Base-by-base conservation (phyloP, 495 filamentous ascomycete genomes). In the Clohesyomyces aquaticus region DNA sequence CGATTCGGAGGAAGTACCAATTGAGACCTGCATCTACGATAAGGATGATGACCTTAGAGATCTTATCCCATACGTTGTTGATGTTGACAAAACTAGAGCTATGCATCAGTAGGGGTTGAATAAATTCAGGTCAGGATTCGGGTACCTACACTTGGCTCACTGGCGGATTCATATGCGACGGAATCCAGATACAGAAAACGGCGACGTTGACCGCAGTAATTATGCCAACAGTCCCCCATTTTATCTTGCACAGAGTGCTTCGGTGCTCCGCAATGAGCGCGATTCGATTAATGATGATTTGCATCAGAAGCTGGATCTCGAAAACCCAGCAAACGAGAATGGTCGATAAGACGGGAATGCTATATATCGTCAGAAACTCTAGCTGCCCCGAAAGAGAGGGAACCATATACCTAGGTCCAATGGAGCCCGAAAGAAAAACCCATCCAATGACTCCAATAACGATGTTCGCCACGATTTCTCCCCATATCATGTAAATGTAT, bases 231-330 rank as follows among this genome's bases (percentile, higher is more conserved):
- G 75, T 75, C 19, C 76, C 76, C 73, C 76, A 80, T 63, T 79
- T 79, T 51, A 81, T 63, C 14, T 55, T 50, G 0, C 16, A 35
- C 8, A 73, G 68, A 1, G 66, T 71, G 9, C 56, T 28, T 6
- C 58, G 65, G 56, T 76, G 62, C 6, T 72, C 69, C 10, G 71
- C 61, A 32, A 81, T 78, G 41, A 81, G 67, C 8, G 72, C 69
- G 52, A 79, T 74, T 51, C 79, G 77, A 70, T 82, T 83, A 23
- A 78, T 75, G 55, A 82, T 75, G 58, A 83, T 82, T 59, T 95
- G 91, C 55, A 88, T 81, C 4, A 96, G 78, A 16, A 96, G 83
- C 26, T 81, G 79, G 18, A 90, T 80, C 72, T 96, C 91, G 22
- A 96, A 90, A 23, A 85, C 81, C 0, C 90, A 88, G 4, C 95